phyloP scores from a whole-genome alignment of 2,329 filamentous ascomycete species.

The Delphinella strobiligena region DNA sequence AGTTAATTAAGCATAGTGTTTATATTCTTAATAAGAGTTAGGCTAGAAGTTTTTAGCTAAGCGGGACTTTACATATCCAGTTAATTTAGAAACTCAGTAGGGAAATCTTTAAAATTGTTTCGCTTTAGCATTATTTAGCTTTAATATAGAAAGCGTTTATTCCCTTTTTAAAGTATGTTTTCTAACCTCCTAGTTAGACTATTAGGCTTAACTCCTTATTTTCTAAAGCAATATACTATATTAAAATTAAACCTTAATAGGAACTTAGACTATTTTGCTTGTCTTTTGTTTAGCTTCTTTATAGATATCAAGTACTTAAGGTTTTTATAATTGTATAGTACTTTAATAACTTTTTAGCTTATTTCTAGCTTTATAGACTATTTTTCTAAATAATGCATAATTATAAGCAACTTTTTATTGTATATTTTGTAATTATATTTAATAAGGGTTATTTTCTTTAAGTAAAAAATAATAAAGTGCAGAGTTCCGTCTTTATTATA shows the following conservation, averaged over 20 bases:
- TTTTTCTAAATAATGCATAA: slow-evolving; percentile 2
- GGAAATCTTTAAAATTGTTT: background rate
- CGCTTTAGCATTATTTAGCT: slow-evolving; percentile 2
- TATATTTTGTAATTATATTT: slow-evolving; percentile 6
- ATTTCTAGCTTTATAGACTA: slow-evolving; percentile 1
- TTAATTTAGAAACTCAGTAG: background rate
- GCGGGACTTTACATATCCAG: background rate
- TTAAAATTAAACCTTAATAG: slow-evolving; percentile 1
- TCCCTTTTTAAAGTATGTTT: slow-evolving; percentile 1
- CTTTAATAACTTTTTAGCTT: background rate
- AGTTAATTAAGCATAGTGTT: too few relatives aligned
- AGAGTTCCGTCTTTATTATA: background rate
- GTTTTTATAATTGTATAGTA: background rate
- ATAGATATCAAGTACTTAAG: slow-evolving; percentile 2
- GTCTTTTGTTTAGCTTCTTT: slow-evolving; percentile 1
- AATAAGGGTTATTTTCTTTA: background rate
- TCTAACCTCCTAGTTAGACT: slow-evolving; percentile 3
- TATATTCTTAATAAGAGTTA: background rate
- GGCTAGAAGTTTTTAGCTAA: background rate
- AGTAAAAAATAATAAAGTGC: slow-evolving; percentile 2
- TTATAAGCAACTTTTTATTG: slow-evolving; percentile 5
- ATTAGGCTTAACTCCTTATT: slow-evolving; percentile 1
- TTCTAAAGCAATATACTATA: background rate
- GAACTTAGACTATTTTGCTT: slow-evolving; percentile 1
- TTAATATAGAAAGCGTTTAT: slow-evolving; percentile 1